Conservation (phyloP, 2,329 filamentous ascomycete species). For the Epichloe glyceriae region DNA sequence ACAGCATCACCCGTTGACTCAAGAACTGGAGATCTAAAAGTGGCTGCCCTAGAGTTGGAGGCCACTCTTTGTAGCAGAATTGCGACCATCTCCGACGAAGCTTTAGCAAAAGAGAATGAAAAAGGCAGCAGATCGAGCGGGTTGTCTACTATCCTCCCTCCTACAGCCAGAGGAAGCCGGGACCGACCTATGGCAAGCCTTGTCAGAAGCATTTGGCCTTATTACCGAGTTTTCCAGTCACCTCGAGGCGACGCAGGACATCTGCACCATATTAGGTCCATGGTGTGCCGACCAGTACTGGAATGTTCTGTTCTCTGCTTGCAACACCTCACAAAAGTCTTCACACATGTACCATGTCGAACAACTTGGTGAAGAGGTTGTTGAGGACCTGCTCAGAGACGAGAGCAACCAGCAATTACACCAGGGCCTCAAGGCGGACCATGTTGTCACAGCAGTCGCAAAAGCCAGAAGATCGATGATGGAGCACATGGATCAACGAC, state of each 20-base stretch:
- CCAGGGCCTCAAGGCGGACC: not conserved
- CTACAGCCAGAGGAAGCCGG: constrained; percentile 31
- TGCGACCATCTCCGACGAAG: constrained; percentile 48
- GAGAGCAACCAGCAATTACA: not conserved
- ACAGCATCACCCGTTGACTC: constrained; percentile 91
- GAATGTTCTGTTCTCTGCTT: constrained; percentile 49
- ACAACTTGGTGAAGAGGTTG: not conserved
- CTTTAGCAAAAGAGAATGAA: constrained; percentile 13
- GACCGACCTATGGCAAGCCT: constrained; percentile 49
- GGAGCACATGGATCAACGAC: not conserved
- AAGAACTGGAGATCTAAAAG: constrained; percentile 51
- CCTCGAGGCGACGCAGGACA: constrained; percentile 45
- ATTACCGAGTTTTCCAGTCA: constrained; percentile 38
- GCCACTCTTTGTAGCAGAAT: constrained; percentile 68
- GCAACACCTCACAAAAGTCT: constrained; percentile 48
- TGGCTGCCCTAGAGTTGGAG: constrained; percentile 64
- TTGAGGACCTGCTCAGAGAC: not conserved
- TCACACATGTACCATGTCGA: constrained; percentile 21
- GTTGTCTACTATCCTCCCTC: constrained; percentile 31
- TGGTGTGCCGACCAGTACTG: constrained; percentile 83
- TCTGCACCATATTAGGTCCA: constrained; percentile 55
- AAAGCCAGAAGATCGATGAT: not conserved
- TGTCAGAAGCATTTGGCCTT: constrained; percentile 33
- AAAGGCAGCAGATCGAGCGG: constrained; percentile 35
- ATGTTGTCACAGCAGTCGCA: not conserved